Conservation (phyloP, 2,329 filamentous ascomycete genomes). For the Calcarisporium arbuscula region DNA sequence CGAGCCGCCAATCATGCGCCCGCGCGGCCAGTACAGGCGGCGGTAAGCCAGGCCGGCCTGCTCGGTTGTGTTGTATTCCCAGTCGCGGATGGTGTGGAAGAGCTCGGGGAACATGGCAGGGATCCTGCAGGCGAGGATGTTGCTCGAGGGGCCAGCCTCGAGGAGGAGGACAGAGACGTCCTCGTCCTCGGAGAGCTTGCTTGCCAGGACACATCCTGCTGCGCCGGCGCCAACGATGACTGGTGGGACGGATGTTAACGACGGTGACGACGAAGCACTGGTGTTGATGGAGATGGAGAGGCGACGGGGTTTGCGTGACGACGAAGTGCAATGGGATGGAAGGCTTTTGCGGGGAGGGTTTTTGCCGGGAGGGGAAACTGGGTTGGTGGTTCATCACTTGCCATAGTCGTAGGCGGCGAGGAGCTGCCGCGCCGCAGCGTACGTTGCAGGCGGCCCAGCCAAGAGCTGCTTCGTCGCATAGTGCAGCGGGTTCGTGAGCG, state of each 20-base stretch:
- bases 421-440: too few relatives aligned
- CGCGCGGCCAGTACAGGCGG: constrained; percentile 16
- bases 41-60: constrained; percentile 15
- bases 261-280: too few relatives aligned
- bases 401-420: too few relatives aligned
- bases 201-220: constrained; percentile 22
- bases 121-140: constrained; percentile 11
- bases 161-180: constrained; percentile 13
- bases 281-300: too few relatives aligned
- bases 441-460: too few relatives aligned
- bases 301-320: too few relatives aligned
- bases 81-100: constrained; percentile 16
- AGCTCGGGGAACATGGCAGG: constrained; percentile 14
- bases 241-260: neutral
- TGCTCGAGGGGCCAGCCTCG: constrained; percentile 13
- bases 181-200: constrained; percentile 19
- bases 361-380: too few relatives aligned
- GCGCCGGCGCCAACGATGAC: constrained; percentile 22
- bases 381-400: too few relatives aligned
- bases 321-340: too few relatives aligned
- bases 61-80: constrained; percentile 16
- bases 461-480: too few relatives aligned
- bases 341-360: too few relatives aligned
- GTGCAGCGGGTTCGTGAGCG: too few relatives aligned
- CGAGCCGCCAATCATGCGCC: constrained; percentile 16